These are phyloP conservation scores for Sclerotinia sclerotiorum DNA, from an alignment of 2,329 filamentous ascomycete genomes.

Conservation along the genomic window DNA sequence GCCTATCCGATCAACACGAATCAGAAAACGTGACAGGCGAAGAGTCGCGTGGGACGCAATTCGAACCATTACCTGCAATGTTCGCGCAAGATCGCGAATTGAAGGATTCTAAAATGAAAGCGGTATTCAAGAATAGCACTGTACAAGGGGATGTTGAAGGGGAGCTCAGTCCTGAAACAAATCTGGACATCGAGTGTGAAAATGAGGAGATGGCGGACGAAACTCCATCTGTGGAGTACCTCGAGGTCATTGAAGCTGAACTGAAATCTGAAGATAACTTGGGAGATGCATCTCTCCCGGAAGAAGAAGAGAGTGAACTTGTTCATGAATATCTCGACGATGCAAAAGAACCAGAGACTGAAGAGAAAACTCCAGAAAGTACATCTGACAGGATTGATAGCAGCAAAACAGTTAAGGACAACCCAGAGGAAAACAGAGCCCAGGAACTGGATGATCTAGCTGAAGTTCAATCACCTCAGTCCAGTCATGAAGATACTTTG, in stretches of 20 bases:
- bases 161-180: fast-evolving
- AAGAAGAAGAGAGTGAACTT: not conserved
- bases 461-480: not conserved
- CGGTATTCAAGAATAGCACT: not conserved
- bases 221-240: not conserved
- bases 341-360: not conserved
- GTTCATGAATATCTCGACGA: fast-evolving
- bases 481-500: not conserved
- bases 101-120: no score
- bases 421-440: not conserved
- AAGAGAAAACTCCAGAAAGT: not conserved
- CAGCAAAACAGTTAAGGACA: not conserved
- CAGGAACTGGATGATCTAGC: not conserved
- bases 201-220: not conserved
- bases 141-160: fast-evolving
- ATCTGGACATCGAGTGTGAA: not conserved
- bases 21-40: fast-evolving
- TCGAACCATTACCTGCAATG: no score
- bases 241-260: not conserved
- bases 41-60: fast-evolving
- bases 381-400: not conserved
- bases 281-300: fast-evolving
- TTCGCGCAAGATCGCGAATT: no score
- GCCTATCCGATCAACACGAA: not conserved
- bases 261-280: no score